Evolutionary conservation across 1,284 basidiomycete species (phyloP), one percentile per base, ranked within the genome.

Genomic region (Meira miltonrushii): DNA sequence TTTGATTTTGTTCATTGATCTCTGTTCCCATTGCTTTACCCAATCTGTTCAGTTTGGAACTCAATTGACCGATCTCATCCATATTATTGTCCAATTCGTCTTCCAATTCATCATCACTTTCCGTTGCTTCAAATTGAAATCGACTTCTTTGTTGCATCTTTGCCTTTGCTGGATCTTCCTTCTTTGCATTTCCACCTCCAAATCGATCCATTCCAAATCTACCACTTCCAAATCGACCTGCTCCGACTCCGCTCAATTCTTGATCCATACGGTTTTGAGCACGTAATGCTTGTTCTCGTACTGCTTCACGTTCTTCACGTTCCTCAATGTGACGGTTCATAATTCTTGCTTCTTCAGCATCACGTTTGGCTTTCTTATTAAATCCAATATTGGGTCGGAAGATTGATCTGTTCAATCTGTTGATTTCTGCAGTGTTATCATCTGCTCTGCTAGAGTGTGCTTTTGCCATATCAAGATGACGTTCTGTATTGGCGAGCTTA

Each of bases 71-170:
- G 61, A 95, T 90, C 80, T 96, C 92, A 78, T 92, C 86, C 53
- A 99, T 80, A 78, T 98, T 97, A 66, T 86, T 85, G 72, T 97
- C 94, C 23, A 97, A 77, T 78, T 93, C 84, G 63, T 84, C 82
- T 69, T 85, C 84, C 51, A 85, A 74, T 80, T 96, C 92, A 74
- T 98, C 93, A 74, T 99, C 95, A n/a, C 89, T 92, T 15, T 85
- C 89, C 39, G 87, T 89, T n/a, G 87, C 87, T 68, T 98, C 94
- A 71, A 97, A 97, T 79, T 97, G 93, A 79, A 87, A 98, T 28
- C 89, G 84, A 74, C 87, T 85, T 62, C 90, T 82, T 75, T 89
- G 87, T 51, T 88, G 86, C 50, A 61, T 44, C 37, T 46, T 54
- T 39, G 58, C 51, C 46, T 61, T 58, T 75, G 87, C 85, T 11